Base-by-base conservation (phyloP, 2,329 filamentous ascomycete species). In the Reticulascus tulasneorum region DNA sequence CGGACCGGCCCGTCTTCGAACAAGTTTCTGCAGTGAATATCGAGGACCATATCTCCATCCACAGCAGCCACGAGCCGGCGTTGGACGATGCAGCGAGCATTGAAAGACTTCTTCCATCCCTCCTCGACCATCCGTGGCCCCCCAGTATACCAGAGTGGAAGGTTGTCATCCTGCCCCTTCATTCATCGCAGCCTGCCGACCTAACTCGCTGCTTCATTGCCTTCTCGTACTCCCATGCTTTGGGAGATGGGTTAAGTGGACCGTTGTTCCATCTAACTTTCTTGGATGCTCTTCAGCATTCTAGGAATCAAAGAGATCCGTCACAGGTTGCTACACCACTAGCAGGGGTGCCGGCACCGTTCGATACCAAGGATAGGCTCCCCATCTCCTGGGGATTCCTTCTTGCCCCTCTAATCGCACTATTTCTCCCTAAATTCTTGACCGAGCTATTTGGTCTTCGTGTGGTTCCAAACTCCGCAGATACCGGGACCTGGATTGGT, bases 371-470 rank as follows among this genome's bases (percentile, higher is more conserved):
- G 2, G 52, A 53, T 13, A 49, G 54, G 7, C 54, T 72, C 1
- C 54, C 59, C 3, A 63, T 72, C 19, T 67, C 66, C 1, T 70
- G 61, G 64, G 48, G 46, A 0, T 72, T 58, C 35, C 58, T 72
- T 5, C 56, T 71, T 1, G 46, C 44, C 4, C 62, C 67, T 0
- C 41, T 68, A 7, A 30, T 68, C 6, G 56, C 52, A 9, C 48
- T 52, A 7, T 55, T 60, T 37, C 47, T 68, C 7, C 67, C 68
- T 1, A 39, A 43, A 2, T 54, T 54, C 25, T 4, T 70, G 5
- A 41, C 46, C 6, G 37, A 47, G 9, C 26, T 48, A 7, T 46
- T 70, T 12, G 58, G 60, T 0, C 31, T 68, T 17, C 49, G 48
- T 6, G 50, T 54, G n/a, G 38, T 47, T 6, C 50, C 45, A 3